Percentiles rank a stretch among this genome's conserved stretches.
Evolutionary conservation across 495 filamentous ascomycete genomes (phyloP).

Genomic region (Niebla homalea): DNA sequence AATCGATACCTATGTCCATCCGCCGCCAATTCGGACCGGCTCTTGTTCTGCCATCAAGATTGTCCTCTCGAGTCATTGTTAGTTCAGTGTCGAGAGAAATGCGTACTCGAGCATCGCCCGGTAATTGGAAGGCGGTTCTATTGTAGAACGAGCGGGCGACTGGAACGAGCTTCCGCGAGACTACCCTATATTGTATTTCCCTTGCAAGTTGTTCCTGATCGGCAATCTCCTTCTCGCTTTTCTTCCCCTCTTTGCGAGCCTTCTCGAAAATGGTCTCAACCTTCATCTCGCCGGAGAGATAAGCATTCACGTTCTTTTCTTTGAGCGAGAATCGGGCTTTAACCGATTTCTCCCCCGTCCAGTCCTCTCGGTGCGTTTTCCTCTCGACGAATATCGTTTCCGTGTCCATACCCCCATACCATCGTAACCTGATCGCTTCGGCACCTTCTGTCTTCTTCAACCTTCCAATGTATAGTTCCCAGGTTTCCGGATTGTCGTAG

Average conservation of each 20-base stretch:
- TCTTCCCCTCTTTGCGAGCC: conserved; percentile 85
- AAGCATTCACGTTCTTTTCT: conserved; percentile 94
- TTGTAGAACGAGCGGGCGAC: conserved; percentile 94
- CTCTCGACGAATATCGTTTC: conserved; percentile 95
- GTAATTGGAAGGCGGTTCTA: conserved; percentile 93
- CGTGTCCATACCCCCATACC: conserved; percentile 93
- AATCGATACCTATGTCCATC: conserved; percentile 97
- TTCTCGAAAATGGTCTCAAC: conserved; percentile 85
- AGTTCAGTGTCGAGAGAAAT: conserved; percentile 96
- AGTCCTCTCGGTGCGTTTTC: conserved; percentile 97
- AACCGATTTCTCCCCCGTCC: conserved; percentile 97
- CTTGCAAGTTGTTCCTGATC: conserved; percentile 79
- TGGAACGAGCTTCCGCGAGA: conserved; percentile 70
- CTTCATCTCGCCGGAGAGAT: conserved; percentile 64
- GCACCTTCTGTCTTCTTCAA: conserved; percentile 96
- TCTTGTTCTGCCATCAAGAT: conserved; percentile 64
- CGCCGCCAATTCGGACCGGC: conserved; percentile 87
- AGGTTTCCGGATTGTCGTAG: conserved; percentile 86
- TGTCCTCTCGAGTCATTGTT: conserved; percentile 89
- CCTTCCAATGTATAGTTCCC: conserved; percentile 85
- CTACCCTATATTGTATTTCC: conserved; percentile 84
- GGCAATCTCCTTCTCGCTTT: conserved; percentile 74
- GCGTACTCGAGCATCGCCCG: conserved; percentile 88
- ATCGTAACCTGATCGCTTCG: conserved; percentile 88
- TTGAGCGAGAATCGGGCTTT: conserved; percentile 92